These are phyloP conservation scores for Arthrobotrys sphaeroides DNA, from an alignment of 2,329 filamentous ascomycete genomes.

Conservation along the genomic window DNA sequence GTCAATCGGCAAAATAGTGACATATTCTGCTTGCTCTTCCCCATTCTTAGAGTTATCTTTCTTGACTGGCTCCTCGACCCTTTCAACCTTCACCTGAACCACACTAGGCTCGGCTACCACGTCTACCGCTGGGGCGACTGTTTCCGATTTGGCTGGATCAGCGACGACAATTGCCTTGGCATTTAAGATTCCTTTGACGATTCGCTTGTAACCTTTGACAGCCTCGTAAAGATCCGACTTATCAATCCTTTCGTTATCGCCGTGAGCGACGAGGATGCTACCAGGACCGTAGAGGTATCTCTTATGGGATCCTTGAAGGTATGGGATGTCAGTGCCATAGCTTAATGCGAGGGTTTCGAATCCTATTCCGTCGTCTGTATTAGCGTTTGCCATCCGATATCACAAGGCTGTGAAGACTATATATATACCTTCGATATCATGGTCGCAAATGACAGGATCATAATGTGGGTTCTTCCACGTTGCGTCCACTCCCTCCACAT, in stretches of 20 bases:
- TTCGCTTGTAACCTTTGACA: constrained; percentile 79
- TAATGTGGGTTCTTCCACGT: constrained; percentile 67
- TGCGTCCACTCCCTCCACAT: constrained; percentile 67
- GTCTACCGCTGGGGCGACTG: not conserved
- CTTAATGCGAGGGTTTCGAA: constrained; percentile 88
- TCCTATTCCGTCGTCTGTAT: constrained; percentile 61
- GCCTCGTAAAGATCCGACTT: constrained; percentile 79
- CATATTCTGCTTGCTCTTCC: constrained; percentile 32
- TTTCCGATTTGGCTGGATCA: constrained; percentile 17
- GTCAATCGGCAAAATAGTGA: constrained; percentile 44
- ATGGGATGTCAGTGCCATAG: constrained; percentile 91
- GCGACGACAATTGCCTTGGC: constrained; percentile 40
- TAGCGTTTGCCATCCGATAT: constrained; percentile 30
- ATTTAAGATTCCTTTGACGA: constrained; percentile 65
- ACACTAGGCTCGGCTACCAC: not conserved
- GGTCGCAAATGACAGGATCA: constrained; percentile 78
- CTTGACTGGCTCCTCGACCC: constrained; percentile 26
- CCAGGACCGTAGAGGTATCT: constrained; percentile 75
- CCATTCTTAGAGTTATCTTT: constrained; percentile 16
- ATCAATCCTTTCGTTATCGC: constrained; percentile 80
- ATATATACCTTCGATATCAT: constrained; percentile 78
- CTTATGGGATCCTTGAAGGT: constrained; percentile 74
- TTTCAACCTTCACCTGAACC: constrained; percentile 9
- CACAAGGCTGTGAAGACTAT: not conserved
- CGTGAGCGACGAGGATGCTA: constrained; percentile 84